These are phyloP conservation scores for Puccinellia tenuiflora DNA, from an alignment of 176 grass and related monocot species.

Conservation along the genomic window DNA sequence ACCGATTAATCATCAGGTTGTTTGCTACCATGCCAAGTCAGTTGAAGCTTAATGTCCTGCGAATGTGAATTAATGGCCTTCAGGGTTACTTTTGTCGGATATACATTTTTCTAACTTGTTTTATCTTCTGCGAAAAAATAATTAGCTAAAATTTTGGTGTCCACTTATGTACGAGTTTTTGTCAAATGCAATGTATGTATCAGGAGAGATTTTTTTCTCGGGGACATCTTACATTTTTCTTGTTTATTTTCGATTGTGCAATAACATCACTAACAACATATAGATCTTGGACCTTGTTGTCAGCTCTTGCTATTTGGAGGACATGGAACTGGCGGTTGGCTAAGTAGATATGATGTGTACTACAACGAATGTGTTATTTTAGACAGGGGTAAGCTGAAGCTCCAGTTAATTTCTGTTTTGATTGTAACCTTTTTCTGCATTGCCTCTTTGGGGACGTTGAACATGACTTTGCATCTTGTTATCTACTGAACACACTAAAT, in stretches of 20 bases:
- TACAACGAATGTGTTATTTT: slow-evolving; percentile 95
- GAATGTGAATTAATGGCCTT: neutral
- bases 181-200: neutral
- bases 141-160: neutral
- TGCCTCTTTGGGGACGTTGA: neutral
- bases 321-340: slow-evolving; percentile 93
- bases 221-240: neutral
- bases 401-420: neutral
- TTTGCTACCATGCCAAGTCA: neutral
- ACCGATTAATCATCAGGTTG: neutral
- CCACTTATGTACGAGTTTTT: neutral
- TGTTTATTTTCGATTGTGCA: neutral
- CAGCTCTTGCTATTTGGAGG: slow-evolving; percentile 97
- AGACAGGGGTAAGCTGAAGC: slow-evolving; percentile 81
- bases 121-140: neutral
- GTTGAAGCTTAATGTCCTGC: neutral
- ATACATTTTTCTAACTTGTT: neutral
- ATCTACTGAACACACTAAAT: neutral
- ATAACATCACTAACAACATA: slow-evolving; percentile 14
- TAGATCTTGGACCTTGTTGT: slow-evolving; percentile 29
- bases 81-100: neutral
- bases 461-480: neutral
- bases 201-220: neutral
- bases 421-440: neutral
- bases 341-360: slow-evolving; percentile 95